Evolutionary conservation across 768 basidiomycete species (phyloP).

Genomic region (Hortiboletus campestris): DNA sequence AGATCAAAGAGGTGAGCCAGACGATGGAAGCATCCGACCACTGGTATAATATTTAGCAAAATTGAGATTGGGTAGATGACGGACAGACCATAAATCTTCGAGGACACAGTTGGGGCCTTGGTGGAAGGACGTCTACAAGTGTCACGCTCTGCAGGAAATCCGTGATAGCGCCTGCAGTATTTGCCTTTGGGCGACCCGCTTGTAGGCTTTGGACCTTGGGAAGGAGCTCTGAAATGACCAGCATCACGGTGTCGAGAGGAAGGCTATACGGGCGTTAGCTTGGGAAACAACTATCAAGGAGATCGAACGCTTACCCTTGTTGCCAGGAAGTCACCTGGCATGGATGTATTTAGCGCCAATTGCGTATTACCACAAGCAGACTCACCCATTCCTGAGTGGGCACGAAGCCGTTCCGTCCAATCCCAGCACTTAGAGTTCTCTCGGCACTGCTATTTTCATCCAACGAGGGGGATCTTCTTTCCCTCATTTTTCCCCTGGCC

Average conservation of each 20-base stretch:
- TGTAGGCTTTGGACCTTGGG: conserved; percentile 85
- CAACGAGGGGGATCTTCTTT: conserved; percentile 57
- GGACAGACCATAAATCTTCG: conserved; percentile 72
- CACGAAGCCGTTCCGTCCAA: conserved; percentile 89
- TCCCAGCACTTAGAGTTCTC: conserved; percentile 59
- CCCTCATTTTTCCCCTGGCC: conserved; percentile 87
- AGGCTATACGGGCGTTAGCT: conserved; percentile 47
- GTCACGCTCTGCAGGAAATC: conserved; percentile 72
- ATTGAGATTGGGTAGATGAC: background rate
- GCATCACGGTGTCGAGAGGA: conserved; percentile 83
- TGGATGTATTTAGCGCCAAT: conserved; percentile 1
- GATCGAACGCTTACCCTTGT: conserved; percentile 64
- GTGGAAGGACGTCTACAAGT: conserved; percentile 72
- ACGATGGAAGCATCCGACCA: conserved; percentile 91
- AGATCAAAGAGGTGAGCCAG: conserved; percentile 91
- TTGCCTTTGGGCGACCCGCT: conserved; percentile 57
- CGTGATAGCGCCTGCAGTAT: conserved; percentile 64
- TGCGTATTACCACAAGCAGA: background rate
- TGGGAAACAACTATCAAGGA: background rate
- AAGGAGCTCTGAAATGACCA: conserved; percentile 84
- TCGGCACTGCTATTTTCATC: conserved; percentile 56
- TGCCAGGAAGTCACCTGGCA: conserved; percentile 88
- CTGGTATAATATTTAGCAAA: conserved; percentile 37
- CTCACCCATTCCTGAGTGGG: conserved; percentile 96
- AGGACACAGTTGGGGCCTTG: conserved; percentile 58